Evolutionary conservation across 495 filamentous ascomycete genomes (phyloP), one percentile per base, ranked within the genome.

Genomic region (Aspergillus mulundensis): DNA sequence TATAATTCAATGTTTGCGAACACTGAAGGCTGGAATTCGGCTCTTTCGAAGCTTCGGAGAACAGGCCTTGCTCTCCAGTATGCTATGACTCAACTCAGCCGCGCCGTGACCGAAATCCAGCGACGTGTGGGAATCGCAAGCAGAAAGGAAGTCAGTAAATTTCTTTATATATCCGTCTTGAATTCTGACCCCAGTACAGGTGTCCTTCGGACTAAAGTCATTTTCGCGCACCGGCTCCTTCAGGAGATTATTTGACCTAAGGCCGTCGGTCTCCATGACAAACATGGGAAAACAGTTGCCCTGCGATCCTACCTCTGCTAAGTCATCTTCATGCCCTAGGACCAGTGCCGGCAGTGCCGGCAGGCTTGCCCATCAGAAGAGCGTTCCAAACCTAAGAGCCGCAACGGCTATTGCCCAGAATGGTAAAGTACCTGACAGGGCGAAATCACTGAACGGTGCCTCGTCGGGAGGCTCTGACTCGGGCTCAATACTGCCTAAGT

Each of bases 1-100:
- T 91, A 86, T 60, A 79, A 84, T 39, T 85, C 77, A 18, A 95
- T 95, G 89, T 84, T 85, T 57, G 84, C 88, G 24, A 95, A 95
- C 61, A 83, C 87, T 25, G 87, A 94, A 53, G 87, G 88, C n/a
- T 95, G 90, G 90, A 84, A 85, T 60, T 79, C 81, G 40, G 86
- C 87, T 1, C 84, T 93, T 52, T 76, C 84, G 25, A 84, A 83
- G 50, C 74, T 93, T 44, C 84, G 89, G 64, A 77, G 74, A 30
- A 89, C 83, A 64, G 84, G 84, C 2, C 74, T 77, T 32, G 70
- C 72, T 32, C 75, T 95, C 10, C 82, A 80, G 19, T 77, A 77
- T 19, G 72, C 84, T 10, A 75, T 92, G 18, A 68, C 75, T n/a
- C 81, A 83, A 67, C 76, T 95, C 19, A 79, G 76, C 18, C 74